Evolutionary conservation across 768 basidiomycete species (phyloP).

Genomic region (Mycena metata): DNA sequence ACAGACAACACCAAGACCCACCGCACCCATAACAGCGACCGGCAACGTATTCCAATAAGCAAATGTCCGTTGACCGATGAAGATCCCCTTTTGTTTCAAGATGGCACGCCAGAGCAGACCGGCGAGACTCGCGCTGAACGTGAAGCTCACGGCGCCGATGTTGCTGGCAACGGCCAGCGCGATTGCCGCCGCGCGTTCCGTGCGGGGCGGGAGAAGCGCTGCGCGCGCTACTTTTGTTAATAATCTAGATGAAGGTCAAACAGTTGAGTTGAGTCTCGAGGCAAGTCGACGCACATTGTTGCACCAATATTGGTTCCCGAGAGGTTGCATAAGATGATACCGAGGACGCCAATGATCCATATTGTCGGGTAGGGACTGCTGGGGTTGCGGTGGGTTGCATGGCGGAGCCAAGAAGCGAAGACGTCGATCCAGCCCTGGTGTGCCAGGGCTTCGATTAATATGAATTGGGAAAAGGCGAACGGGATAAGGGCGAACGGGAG

Average conservation of each 20-base stretch:
- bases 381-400: constrained; percentile 46
- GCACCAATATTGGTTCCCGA: constrained; percentile 88
- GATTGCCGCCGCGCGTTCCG: constrained; percentile 69
- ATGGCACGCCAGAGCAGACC: constrained; percentile 89
- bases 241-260: constrained; percentile 51
- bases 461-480: constrained; percentile 95
- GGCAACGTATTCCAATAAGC: constrained; percentile 80
- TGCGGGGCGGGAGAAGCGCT: constrained; percentile 53
- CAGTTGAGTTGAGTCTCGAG: neutral
- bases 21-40: constrained; percentile 72
- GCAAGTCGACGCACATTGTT: constrained; percentile 65
- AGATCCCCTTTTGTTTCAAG: constrained; percentile 78
- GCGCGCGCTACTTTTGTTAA: constrained; percentile 83
- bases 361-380: constrained; percentile 53
- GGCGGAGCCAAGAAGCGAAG: constrained; percentile 74
- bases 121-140: constrained; percentile 90
- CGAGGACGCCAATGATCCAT: constrained; percentile 71
- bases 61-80: constrained; percentile 73
- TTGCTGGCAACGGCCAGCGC: constrained; percentile 90
- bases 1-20: constrained; percentile 78
- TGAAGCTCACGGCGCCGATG: constrained; percentile 91
- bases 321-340: constrained; percentile 77
- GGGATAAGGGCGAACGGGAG: constrained; percentile 88
- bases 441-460: constrained; percentile 88
- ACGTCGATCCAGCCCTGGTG: constrained; percentile 90